These are phyloP conservation scores for Mycosphaerella arachidis DNA, from an alignment of 2,329 filamentous ascomycete genomes.

Conservation along the genomic window DNA sequence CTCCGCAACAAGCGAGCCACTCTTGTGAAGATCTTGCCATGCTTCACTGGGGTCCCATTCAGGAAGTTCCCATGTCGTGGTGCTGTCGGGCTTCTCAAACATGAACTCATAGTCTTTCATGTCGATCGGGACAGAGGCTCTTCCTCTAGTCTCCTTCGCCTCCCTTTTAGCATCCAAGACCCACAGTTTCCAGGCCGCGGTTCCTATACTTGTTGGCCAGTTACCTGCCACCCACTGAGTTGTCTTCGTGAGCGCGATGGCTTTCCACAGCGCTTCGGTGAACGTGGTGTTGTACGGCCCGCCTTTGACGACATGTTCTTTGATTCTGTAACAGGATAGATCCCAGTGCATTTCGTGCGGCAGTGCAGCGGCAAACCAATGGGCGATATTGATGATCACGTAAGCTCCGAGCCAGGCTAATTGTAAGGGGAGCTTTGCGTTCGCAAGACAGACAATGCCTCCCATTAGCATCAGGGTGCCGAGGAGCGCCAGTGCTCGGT, in stretches of 20 bases:
- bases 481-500: constrained; percentile 46
- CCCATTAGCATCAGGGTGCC: constrained; percentile 51
- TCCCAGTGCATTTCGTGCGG: constrained; percentile 47
- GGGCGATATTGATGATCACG: constrained; percentile 47
- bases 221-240: constrained; percentile 39
- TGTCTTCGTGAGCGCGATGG: constrained; percentile 44
- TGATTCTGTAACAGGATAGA: constrained; percentile 41
- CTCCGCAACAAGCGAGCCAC: neutral
- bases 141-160: constrained; percentile 2
- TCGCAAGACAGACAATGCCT: constrained; percentile 49
- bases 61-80: neutral
- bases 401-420: constrained; percentile 48
- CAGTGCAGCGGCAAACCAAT: constrained; percentile 50
- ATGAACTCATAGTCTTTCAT: neutral
- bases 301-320: constrained; percentile 33
- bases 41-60: neutral
- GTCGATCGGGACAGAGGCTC: too few species aligned
- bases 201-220: constrained; percentile 18
- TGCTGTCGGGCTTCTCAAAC: neutral
- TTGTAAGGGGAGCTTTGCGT: constrained; percentile 45
- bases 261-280: constrained; percentile 48
- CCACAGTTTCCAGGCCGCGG: constrained; percentile 25
- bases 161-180: constrained; percentile 17
- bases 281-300: constrained; percentile 37
- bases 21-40: neutral